Percentiles rank a stretch among this genome's conserved stretches.
Evolutionary conservation across 148 eudicot species (phyloP).

Genomic region (Camellia sinensis): DNA sequence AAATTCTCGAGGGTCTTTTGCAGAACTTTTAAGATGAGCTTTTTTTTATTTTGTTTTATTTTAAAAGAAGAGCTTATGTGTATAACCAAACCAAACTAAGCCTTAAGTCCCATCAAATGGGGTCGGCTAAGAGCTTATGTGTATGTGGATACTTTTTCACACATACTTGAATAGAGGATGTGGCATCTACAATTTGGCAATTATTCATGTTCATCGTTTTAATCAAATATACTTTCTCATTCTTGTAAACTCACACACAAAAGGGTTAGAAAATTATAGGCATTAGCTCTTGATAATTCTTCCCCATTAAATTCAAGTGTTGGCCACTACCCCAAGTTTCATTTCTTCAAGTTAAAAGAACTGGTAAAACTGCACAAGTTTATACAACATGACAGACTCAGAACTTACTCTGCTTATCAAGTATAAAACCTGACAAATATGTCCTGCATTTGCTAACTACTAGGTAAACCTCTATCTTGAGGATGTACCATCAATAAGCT

Average conservation of each 20-base stretch:
- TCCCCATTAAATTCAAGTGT: background rate
- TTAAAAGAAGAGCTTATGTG: too few species aligned
- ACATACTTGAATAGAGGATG: too few species aligned
- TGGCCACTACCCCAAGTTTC: background rate
- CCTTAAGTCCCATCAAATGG: too few species aligned
- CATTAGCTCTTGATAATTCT: background rate
- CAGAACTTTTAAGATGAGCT: background rate
- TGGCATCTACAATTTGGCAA: background rate
- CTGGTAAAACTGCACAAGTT: background rate
- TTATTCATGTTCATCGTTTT: background rate
- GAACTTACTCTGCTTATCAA: too few species aligned
- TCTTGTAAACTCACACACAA: background rate
- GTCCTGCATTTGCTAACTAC: too few species aligned
- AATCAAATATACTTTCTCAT: background rate
- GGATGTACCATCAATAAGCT: background rate
- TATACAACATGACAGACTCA: background rate
- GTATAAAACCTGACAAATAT: too few species aligned
- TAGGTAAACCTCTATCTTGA: too few species aligned
- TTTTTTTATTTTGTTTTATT: background rate
- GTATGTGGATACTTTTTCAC: too few species aligned
- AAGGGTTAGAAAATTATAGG: background rate
- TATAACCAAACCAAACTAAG: too few species aligned
- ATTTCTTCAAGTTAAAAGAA: constrained; percentile 1
- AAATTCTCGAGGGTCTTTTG: background rate
- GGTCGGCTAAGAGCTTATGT: too few species aligned